phyloP scores from a whole-genome alignment of 805 yeast genomes.

The Osmozyma mogii region DNA sequence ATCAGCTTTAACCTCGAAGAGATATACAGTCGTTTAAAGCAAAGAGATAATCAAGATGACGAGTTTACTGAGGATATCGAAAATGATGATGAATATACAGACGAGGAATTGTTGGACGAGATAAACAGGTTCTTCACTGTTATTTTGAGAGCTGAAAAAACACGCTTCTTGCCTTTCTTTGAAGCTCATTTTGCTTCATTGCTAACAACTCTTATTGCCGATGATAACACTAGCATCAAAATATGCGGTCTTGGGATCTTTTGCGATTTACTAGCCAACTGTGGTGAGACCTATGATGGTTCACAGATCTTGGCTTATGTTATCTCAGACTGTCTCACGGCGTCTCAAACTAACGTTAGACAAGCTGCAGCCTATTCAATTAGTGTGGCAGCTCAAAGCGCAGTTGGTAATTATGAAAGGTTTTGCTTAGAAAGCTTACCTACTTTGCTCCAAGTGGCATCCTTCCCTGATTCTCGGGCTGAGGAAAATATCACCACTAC shows the following conservation, averaged over 20 bases:
- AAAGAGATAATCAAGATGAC: constrained; percentile 69
- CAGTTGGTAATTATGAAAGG: constrained; percentile 39
- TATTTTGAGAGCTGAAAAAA: constrained; percentile 56
- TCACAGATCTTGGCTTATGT: constrained; percentile 57
- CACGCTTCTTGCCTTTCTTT: constrained; percentile 56
- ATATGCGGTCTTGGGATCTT: constrained; percentile 74
- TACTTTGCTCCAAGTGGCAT: constrained; percentile 63
- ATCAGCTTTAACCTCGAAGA: constrained; percentile 57
- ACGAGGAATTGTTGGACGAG: constrained; percentile 85
- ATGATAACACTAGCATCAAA: constrained; percentile 59
- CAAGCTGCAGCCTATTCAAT: constrained; percentile 82
- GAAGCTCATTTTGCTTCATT: constrained; percentile 52
- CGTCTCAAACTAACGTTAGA: constrained; percentile 64
- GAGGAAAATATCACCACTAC: constrained; percentile 83
- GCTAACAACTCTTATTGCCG: constrained; percentile 51
- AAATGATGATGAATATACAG: constrained; percentile 71
- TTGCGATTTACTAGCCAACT: constrained; percentile 72
- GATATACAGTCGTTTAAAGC: constrained; percentile 60
- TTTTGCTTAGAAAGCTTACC: constrained; percentile 65
- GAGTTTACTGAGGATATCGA: constrained; percentile 84
- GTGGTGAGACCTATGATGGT: constrained; percentile 62
- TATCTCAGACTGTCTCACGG: constrained; percentile 58
- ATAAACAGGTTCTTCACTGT: constrained; percentile 67
- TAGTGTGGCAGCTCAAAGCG: constrained; percentile 73
- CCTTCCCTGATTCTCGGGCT: constrained; percentile 74